A percentile compares a stretch with the other conserved stretches of the same genome.
These are phyloP conservation scores for Tylopilus plumbeoviolaceoides DNA, from an alignment of 768 basidiomycete genomes.

Conservation along the genomic window DNA sequence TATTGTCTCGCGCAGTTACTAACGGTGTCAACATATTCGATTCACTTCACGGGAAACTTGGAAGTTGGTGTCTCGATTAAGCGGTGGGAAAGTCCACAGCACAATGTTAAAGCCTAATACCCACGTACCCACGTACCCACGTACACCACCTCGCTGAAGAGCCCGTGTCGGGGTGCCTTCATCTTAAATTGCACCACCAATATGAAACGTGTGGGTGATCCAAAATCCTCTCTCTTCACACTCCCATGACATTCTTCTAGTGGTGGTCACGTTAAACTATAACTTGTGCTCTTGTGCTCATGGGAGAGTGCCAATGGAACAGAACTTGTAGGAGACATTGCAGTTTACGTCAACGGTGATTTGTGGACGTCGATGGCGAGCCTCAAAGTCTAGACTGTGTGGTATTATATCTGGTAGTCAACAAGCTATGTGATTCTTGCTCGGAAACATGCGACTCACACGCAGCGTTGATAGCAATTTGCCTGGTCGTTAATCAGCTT, in stretches of 20 bases:
- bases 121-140: slow-evolving; percentile 7
- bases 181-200: not conserved
- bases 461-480: slow-evolving; percentile 1
- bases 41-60: not conserved
- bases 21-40: not conserved
- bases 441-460: slow-evolving; percentile 3
- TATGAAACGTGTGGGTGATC: not conserved
- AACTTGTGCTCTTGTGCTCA: not conserved
- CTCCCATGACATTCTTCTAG: too few relatives aligned
- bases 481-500: slow-evolving; percentile 22
- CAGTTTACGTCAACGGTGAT: slow-evolving; percentile 20
- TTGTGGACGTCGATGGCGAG: not conserved
- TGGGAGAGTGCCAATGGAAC: slow-evolving; percentile 1
- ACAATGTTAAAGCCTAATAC: slow-evolving; percentile 16
- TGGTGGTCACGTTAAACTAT: not conserved
- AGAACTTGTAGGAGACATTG: slow-evolving; percentile 1
- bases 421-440: not conserved
- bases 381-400: slow-evolving; percentile 3
- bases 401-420: not conserved
- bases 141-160: not conserved
- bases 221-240: not conserved
- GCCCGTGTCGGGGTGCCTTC: slow-evolving; percentile 1
- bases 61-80: slow-evolving; percentile 8
- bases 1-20: not conserved
- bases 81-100: slow-evolving; percentile 16